Evolutionary conservation across 371 early-diverging fungal species (phyloP).

Genomic region (Mortierella sp.): DNA sequence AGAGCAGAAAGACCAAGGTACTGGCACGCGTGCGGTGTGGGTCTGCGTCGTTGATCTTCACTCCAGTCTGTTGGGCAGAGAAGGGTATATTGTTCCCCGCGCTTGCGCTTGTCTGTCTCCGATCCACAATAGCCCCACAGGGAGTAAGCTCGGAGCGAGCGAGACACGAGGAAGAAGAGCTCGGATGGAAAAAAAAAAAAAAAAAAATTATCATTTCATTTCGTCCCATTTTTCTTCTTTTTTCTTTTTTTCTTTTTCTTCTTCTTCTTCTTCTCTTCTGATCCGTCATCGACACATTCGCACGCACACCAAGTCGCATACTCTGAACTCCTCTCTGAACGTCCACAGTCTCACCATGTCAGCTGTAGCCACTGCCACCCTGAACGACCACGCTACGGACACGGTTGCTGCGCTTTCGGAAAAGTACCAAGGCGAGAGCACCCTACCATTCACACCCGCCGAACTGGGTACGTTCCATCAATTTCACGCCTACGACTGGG

Average conservation of each 20-base stretch:
- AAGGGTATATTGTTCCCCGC: too few relatives aligned
- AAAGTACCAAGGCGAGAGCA: conserved; percentile 17
- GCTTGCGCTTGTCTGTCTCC: too few relatives aligned
- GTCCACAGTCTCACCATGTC: conserved; percentile 1
- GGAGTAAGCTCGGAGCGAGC: too few relatives aligned
- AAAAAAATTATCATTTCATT: too few relatives aligned
- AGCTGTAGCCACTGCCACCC: background rate
- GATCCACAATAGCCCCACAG: too few relatives aligned
- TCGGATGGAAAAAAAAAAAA: too few relatives aligned
- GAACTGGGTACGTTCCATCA: conserved; percentile 45
- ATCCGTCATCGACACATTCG: background rate
- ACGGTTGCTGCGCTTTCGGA: conserved; percentile 11
- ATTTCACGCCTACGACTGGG: conserved; percentile 60
- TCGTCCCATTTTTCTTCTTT: background rate
- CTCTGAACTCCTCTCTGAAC: background rate
- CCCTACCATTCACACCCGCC: conserved; percentile 21
- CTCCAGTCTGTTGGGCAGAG: too few relatives aligned
- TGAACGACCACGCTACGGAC: background rate
- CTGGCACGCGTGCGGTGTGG: too few relatives aligned
- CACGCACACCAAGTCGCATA: background rate
- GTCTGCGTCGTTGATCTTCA: too few relatives aligned
- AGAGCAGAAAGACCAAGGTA: too few relatives aligned
- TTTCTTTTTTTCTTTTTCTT: background rate
- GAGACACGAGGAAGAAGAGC: too few relatives aligned
- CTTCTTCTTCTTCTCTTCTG: background rate